phyloP scores from a whole-genome alignment of 192 early-diverging fungal genomes.

The Coemansia sp. region DNA sequence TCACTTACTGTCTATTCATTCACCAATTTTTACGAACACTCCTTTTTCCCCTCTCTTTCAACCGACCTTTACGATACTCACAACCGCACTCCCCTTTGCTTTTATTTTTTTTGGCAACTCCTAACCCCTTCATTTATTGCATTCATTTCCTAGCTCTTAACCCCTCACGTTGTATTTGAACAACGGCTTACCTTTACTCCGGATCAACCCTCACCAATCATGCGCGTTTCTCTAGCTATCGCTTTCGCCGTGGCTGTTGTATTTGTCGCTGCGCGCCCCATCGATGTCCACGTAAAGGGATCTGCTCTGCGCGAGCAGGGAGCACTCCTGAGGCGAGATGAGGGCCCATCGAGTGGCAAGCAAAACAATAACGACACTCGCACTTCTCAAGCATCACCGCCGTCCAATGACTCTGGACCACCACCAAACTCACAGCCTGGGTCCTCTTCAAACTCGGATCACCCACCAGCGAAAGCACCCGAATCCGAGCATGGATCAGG shows the following conservation, averaged over 20 bases:
- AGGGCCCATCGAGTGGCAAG: background rate
- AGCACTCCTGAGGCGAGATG: constrained; percentile 4
- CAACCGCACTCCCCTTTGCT: background rate
- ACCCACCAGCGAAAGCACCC: background rate
- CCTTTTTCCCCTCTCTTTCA: background rate
- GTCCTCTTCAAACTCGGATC: constrained; percentile 1
- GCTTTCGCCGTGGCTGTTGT: background rate
- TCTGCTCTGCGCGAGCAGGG: background rate
- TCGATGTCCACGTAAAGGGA: background rate
- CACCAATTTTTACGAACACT: background rate
- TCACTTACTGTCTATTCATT: background rate
- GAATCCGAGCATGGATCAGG: background rate
- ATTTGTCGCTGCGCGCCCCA: background rate
- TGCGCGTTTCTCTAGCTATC: constrained; percentile 12
- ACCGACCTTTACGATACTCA: constrained; percentile 8
- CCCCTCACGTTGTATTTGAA: background rate
- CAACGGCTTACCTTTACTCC: background rate
- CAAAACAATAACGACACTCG: background rate
- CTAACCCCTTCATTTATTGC: background rate
- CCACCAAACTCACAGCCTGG: constrained; percentile 3
- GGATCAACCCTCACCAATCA: background rate
- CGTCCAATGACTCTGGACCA: background rate
- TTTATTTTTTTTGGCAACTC: no score
- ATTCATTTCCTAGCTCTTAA: background rate
- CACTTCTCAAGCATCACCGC: background rate